These are phyloP conservation scores for Elaphomyces granulatus DNA, from an alignment of 495 filamentous ascomycete species.

Conservation along the genomic window DNA sequence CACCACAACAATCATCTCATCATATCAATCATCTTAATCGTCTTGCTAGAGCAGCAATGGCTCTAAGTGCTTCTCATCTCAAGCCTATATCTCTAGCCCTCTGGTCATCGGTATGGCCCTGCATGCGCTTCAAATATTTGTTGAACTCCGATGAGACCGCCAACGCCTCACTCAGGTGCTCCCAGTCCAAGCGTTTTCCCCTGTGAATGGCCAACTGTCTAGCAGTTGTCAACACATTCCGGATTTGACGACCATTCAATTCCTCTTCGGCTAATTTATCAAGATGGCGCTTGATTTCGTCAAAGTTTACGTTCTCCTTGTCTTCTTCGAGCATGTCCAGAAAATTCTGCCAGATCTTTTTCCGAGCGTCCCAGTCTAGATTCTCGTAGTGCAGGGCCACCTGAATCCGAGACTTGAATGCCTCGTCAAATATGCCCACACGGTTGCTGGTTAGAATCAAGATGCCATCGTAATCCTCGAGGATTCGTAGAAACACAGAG, in stretches of 20 bases:
- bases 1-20: too few species aligned
- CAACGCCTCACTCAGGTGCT: constrained; percentile 13
- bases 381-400: constrained; percentile 25
- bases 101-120: not conserved
- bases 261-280: constrained; percentile 11
- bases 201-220: constrained; percentile 12
- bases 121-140: not conserved
- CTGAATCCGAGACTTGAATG: constrained; percentile 37
- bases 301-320: constrained; percentile 11
- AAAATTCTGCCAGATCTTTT: constrained; percentile 27
- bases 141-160: constrained; percentile 4
- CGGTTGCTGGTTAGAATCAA: constrained; percentile 25
- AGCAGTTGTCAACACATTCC: constrained; percentile 15
- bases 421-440: constrained; percentile 35
- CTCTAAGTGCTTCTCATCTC: too few species aligned
- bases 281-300: constrained; percentile 11
- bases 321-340: constrained; percentile 11
- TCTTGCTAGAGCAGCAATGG: too few species aligned
- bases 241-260: constrained; percentile 26
- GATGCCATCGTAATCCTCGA: constrained; percentile 38
- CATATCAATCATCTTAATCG: too few species aligned
- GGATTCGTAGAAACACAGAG: constrained; percentile 36
- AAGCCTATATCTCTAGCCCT: too few species aligned
- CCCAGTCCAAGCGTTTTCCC: constrained; percentile 6
- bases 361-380: constrained; percentile 8